Evolutionary conservation across 441 rosid genomes (phyloP).

Genomic region (Gossypium schwendimanii): DNA sequence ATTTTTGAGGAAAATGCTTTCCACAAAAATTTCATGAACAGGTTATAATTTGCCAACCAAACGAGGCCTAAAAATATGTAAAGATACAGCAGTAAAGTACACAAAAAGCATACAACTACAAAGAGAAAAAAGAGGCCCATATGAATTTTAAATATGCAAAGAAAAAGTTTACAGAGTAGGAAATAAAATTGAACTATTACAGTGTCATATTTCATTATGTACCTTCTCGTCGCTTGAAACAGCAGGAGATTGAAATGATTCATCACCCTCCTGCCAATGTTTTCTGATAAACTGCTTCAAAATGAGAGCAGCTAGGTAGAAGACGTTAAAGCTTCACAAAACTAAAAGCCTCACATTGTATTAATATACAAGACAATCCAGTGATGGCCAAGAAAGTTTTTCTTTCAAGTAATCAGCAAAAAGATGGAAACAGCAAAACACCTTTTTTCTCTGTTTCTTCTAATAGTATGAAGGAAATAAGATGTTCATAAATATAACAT

Average conservation of each 20-base stretch:
- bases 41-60: background rate
- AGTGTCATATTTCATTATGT: background rate
- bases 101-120: background rate
- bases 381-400: background rate
- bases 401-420: background rate
- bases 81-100: background rate
- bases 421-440: background rate
- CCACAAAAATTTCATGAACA: background rate
- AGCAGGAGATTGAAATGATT: constrained; percentile 65
- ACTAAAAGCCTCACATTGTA: background rate
- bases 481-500: background rate
- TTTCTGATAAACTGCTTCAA: constrained; percentile 81
- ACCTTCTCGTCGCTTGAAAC: constrained; percentile 80
- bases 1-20: background rate
- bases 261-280: constrained; percentile 91
- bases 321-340: constrained; percentile 47
- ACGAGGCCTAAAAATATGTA: background rate
- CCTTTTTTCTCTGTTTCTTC: background rate
- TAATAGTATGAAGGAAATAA: background rate
- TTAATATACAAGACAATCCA: background rate
- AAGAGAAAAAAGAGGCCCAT: background rate
- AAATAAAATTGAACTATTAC: background rate
- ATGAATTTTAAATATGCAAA: background rate
- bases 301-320: constrained; percentile 83
- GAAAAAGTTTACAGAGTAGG: background rate